A percentile compares a stretch with the other conserved stretches of the same genome.
phyloP scores from a whole-genome alignment of 2,329 filamentous ascomycete species.

The Fusarium hainanense region DNA sequence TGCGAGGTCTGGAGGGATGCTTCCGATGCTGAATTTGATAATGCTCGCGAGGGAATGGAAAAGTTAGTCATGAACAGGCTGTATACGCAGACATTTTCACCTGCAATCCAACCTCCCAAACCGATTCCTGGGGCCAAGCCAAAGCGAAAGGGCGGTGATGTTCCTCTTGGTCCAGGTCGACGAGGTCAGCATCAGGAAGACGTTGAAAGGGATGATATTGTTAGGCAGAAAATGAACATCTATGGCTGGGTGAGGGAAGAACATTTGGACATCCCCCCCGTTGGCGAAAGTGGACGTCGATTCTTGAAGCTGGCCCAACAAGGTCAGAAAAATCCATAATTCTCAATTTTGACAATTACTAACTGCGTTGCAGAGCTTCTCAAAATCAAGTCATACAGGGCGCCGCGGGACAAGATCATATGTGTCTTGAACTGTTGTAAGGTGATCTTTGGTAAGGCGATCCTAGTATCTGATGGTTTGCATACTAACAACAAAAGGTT shows the following conservation, averaged over 20 bases:
- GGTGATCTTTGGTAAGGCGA: constrained; percentile 85
- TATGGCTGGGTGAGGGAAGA: constrained; percentile 95
- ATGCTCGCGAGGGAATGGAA: constrained; percentile 98
- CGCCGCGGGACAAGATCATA: constrained; percentile 98
- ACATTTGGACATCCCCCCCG: constrained; percentile 89
- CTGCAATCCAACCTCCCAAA: constrained; percentile 85
- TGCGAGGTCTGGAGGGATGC: constrained; percentile 98
- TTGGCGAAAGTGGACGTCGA: constrained; percentile 86
- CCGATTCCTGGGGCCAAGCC: constrained; percentile 76
- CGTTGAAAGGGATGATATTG: constrained; percentile 93
- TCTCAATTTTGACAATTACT: constrained; percentile 18
- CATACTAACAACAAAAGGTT: constrained; percentile 62
- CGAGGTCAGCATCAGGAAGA: constrained; percentile 97
- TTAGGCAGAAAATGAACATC: constrained; percentile 95
- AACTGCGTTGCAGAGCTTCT: constrained; percentile 74
- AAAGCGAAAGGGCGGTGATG: constrained; percentile 74
- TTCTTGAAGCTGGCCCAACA: constrained; percentile 92
- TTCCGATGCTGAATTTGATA: constrained; percentile 97
- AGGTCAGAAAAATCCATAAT: constrained; percentile 62
- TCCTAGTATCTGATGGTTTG: neutral
- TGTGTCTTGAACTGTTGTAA: constrained; percentile 99
- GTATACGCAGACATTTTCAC: constrained; percentile 96
- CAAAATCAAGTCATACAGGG: constrained; percentile 96
- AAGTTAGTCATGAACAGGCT: constrained; percentile 99
- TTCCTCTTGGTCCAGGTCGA: constrained; percentile 80